These are phyloP conservation scores for Tilletiopsis washingtonensis DNA, from an alignment of 1,284 basidiomycete genomes.

Conservation along the genomic window DNA sequence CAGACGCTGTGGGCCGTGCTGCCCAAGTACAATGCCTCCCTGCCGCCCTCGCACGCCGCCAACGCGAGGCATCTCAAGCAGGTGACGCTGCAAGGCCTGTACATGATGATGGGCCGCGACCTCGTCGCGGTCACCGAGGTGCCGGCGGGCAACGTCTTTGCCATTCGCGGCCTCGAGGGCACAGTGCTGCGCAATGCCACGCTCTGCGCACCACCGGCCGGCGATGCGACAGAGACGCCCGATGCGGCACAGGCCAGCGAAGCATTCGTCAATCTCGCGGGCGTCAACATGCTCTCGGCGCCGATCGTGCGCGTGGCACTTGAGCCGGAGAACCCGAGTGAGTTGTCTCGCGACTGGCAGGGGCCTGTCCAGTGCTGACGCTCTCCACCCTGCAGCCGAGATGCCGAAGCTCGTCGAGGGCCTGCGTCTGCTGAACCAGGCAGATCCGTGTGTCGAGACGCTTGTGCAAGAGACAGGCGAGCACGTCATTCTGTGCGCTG, in stretches of 20 bases:
- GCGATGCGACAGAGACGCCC: slow-evolving; percentile 12
- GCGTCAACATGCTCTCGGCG: slow-evolving; percentile 49
- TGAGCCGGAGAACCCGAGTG: slow-evolving; percentile 70
- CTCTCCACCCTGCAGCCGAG: slow-evolving; percentile 51
- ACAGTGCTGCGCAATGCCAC: slow-evolving; percentile 87
- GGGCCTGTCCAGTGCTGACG: too few species aligned
- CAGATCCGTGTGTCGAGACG: slow-evolving; percentile 94
- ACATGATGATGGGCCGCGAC: slow-evolving; percentile 97
- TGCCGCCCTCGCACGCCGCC: slow-evolving; percentile 60
- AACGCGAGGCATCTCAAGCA: slow-evolving; percentile 58
- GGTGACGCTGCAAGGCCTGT: slow-evolving; percentile 67
- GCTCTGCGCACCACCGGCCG: slow-evolving; percentile 57
- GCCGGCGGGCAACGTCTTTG: slow-evolving; percentile 91
- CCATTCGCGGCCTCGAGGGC: slow-evolving; percentile 80
- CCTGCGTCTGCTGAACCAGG: slow-evolving; percentile 80
- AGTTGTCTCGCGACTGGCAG: slow-evolving; percentile 19
- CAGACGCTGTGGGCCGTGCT: slow-evolving; percentile 61
- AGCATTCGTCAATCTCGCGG: slow-evolving; percentile 36
- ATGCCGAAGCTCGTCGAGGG: slow-evolving; percentile 85
- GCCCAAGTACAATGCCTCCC: slow-evolving; percentile 74
- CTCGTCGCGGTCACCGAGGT: slow-evolving; percentile 74
- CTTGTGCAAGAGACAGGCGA: slow-evolving; percentile 96
- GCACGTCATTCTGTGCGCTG: slow-evolving; percentile 91
- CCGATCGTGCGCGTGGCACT: slow-evolving; percentile 94
- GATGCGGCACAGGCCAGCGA: slow-evolving; percentile 8